phyloP scores from a whole-genome alignment of 1,284 basidiomycete species.

The Tausonia pullulans region DNA sequence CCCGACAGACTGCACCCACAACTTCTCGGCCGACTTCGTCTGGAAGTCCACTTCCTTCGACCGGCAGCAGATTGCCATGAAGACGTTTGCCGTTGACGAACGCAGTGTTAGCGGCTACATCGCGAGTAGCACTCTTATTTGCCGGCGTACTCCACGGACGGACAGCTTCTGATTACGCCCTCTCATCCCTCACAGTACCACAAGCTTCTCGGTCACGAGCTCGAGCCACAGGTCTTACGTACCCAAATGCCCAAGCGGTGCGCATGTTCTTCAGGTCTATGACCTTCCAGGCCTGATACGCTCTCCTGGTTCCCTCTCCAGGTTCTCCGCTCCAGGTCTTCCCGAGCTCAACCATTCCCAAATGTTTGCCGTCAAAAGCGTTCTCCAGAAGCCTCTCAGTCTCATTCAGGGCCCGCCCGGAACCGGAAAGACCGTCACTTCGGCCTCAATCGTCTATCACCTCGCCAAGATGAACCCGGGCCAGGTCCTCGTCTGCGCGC shows the following conservation, averaged over 20 bases:
- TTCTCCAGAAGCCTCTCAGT: slow-evolving; percentile 94
- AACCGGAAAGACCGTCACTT: slow-evolving; percentile 98
- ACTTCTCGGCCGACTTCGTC: slow-evolving; percentile 93
- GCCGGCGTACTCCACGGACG: background rate
- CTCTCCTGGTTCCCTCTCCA: slow-evolving; percentile 23
- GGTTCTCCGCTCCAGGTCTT: slow-evolving; percentile 89
- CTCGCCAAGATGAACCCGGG: slow-evolving; percentile 99
- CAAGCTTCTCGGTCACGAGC: slow-evolving; percentile 92
- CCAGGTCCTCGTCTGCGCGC: slow-evolving; percentile 96
- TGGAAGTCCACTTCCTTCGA: slow-evolving; percentile 99
- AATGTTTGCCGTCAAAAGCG: slow-evolving; percentile 98
- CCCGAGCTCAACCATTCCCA: slow-evolving; percentile 99
- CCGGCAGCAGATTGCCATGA: slow-evolving; percentile 98
- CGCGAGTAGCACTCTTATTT: slow-evolving; percentile 41
- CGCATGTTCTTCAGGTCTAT: background rate
- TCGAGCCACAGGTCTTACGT: slow-evolving; percentile 72
- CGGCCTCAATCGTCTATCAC: slow-evolving; percentile 98
- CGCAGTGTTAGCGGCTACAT: slow-evolving; percentile 98
- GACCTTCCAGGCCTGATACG: too few species aligned
- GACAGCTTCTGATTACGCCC: background rate
- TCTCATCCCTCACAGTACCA: slow-evolving; percentile 57
- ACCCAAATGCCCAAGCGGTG: slow-evolving; percentile 72
- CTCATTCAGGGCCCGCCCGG: slow-evolving; percentile 93
- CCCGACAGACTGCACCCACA: slow-evolving; percentile 85
- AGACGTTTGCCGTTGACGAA: slow-evolving; percentile 97